A percentile compares a stretch with the other conserved stretches of the same genome.
phyloP scores from a whole-genome alignment of 192 early-diverging fungal genomes.

The Entomortierella parvispora region DNA sequence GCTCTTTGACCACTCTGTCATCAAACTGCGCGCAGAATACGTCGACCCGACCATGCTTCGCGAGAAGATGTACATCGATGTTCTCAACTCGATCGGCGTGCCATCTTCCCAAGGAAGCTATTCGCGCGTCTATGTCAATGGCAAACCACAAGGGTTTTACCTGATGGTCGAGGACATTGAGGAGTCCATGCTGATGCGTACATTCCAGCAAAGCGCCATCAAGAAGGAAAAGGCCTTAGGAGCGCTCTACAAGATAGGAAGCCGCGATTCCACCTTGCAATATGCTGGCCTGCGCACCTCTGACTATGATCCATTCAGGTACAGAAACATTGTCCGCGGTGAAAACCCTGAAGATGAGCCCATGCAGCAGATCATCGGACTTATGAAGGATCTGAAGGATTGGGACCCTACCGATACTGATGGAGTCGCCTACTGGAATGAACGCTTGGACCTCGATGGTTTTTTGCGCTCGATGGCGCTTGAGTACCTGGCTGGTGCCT shows the following conservation, averaged over 20 bases:
- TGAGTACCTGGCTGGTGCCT: constrained; percentile 49
- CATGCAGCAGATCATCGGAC: constrained; percentile 23
- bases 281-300: constrained; percentile 16
- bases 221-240: constrained; percentile 18
- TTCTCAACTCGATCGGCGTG: constrained; percentile 37
- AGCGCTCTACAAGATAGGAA: constrained; percentile 27
- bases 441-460: constrained; percentile 29
- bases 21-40: constrained; percentile 45
- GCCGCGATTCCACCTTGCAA: constrained; percentile 24
- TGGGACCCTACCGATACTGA: constrained; percentile 14
- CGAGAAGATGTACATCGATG: constrained; percentile 50
- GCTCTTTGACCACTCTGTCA: constrained; percentile 18
- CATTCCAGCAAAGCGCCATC: constrained; percentile 23
- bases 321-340: constrained; percentile 23
- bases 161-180: constrained; percentile 40
- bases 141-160: constrained; percentile 34
- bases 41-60: constrained; percentile 47
- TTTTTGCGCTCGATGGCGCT: constrained; percentile 42
- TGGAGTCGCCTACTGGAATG: constrained; percentile 22
- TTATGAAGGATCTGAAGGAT: constrained; percentile 33
- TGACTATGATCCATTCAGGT: constrained; percentile 18
- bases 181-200: constrained; percentile 24
- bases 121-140: constrained; percentile 37
- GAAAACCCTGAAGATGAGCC: constrained; percentile 9
- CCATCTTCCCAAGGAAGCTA: constrained; percentile 30